phyloP scores from a whole-genome alignment of 2,329 filamentous ascomycete species.

The Sporothrix pseudoabietina region DNA sequence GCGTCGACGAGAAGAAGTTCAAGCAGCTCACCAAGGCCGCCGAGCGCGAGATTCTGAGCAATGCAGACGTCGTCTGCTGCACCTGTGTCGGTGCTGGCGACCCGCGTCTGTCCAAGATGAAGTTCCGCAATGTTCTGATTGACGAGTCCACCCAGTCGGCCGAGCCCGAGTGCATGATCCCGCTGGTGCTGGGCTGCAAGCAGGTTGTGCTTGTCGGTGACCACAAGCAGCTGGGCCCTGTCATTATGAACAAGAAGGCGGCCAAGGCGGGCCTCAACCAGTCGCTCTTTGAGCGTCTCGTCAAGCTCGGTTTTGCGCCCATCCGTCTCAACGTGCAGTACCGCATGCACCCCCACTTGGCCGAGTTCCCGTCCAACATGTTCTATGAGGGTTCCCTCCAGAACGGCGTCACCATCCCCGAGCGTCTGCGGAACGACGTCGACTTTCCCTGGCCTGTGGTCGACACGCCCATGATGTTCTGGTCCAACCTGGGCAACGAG shows the following conservation, averaged over 20 bases:
- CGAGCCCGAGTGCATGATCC: constrained; percentile 98
- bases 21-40: constrained; percentile 92
- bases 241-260: constrained; percentile 99
- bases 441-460: constrained; percentile 97
- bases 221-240: constrained; percentile 94
- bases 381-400: constrained; percentile 98
- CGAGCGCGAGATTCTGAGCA: constrained; percentile 90
- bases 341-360: constrained; percentile 97
- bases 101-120: constrained; percentile 92
- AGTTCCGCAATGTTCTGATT: constrained; percentile 96
- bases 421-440: constrained; percentile 86
- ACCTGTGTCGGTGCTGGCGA: constrained; percentile 97
- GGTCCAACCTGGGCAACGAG: constrained; percentile 96
- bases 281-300: constrained; percentile 95
- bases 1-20: constrained; percentile 97
- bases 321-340: constrained; percentile 97
- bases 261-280: constrained; percentile 97
- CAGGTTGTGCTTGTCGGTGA: constrained; percentile 98
- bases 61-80: constrained; percentile 97
- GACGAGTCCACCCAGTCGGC: constrained; percentile 98
- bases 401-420: constrained; percentile 89
- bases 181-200: constrained; percentile 93
- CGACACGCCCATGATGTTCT: constrained; percentile 99
- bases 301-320: constrained; percentile 85
- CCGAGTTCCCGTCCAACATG: constrained; percentile 98